phyloP scores from a whole-genome alignment of 1,139 yeast genomes.

The Sugiyamaella castrensis region DNA sequence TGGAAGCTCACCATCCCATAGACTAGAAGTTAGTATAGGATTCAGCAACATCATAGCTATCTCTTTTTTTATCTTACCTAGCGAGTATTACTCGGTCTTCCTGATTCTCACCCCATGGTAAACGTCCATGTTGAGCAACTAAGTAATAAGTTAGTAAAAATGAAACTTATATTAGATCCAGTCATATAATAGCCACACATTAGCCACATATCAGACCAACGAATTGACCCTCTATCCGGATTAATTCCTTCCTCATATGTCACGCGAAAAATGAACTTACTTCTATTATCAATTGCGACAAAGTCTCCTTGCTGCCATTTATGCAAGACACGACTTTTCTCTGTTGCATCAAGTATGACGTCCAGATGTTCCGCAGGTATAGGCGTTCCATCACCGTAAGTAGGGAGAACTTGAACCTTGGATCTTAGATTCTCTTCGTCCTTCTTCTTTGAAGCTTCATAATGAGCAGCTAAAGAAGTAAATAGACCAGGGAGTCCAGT shows the following conservation, averaged over 20 bases:
- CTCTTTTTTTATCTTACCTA: constrained; percentile 3
- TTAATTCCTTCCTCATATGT: too few species aligned
- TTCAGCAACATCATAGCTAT: neutral
- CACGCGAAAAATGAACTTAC: too few species aligned
- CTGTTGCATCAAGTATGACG: constrained; percentile 13
- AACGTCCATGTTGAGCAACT: constrained; percentile 16
- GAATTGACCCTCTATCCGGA: too few species aligned
- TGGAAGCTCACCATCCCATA: constrained; percentile 17
- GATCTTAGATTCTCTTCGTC: constrained; percentile 9
- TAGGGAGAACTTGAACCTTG: constrained; percentile 15
- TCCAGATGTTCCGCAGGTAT: constrained; percentile 18
- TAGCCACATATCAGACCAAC: too few species aligned
- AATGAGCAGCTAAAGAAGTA: constrained; percentile 18
- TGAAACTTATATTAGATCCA: neutral
- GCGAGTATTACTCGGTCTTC: constrained; percentile 16
- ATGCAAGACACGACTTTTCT: constrained; percentile 17
- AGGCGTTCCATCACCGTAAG: constrained; percentile 19
- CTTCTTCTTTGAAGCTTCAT: constrained; percentile 9
- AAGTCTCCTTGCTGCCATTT: constrained; percentile 20
- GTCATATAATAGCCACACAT: too few species aligned
- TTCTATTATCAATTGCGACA: constrained; percentile 17
- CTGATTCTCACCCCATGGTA: constrained; percentile 16
- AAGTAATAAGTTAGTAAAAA: neutral
- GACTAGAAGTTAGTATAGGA: constrained; percentile 1
- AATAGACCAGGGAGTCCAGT: constrained; percentile 17